Evolutionary conservation across 139 green algal species (phyloP).

Genomic region (Coelastrella sp.): DNA sequence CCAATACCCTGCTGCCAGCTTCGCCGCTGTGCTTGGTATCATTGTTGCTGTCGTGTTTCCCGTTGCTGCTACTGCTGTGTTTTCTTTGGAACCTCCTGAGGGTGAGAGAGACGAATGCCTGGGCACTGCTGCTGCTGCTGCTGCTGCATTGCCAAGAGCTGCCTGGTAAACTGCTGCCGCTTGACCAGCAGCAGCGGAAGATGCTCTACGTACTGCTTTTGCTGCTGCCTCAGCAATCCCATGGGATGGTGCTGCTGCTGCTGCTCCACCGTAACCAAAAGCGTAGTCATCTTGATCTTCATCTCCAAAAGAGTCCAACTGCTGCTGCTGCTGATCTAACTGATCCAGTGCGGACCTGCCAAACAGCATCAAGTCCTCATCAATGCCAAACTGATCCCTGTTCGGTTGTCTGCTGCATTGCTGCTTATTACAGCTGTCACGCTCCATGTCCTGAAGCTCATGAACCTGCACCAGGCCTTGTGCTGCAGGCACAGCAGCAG

Average conservation of each 20-base stretch:
- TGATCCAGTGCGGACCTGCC: neutral
- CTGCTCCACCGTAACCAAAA: constrained; percentile 8
- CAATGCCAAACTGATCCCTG: neutral
- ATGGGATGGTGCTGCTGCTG: neutral
- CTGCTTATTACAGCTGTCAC: neutral
- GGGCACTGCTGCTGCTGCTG: neutral
- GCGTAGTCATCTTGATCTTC: neutral
- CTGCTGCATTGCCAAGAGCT: neutral
- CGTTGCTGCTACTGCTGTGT: neutral
- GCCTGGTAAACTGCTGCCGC: neutral
- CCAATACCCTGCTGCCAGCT: neutral
- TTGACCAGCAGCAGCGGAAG: neutral
- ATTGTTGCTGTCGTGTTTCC: too few relatives aligned
- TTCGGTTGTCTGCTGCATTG: neutral
- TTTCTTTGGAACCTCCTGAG: neutral
- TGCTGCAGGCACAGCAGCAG: neutral
- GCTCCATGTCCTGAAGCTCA: too few relatives aligned
- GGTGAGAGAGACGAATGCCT: neutral
- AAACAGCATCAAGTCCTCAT: neutral
- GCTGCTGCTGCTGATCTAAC: constrained; percentile 5
- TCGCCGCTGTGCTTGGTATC: too few relatives aligned
- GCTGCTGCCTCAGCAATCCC: neutral
- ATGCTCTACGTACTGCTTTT: constrained; percentile 3
- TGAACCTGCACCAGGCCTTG: neutral
- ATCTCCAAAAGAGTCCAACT: neutral